Evolutionary conservation across 805 yeast genomes (phyloP), one percentile per base, ranked within the genome.

Genomic region (Metschnikowia corniflorae): DNA sequence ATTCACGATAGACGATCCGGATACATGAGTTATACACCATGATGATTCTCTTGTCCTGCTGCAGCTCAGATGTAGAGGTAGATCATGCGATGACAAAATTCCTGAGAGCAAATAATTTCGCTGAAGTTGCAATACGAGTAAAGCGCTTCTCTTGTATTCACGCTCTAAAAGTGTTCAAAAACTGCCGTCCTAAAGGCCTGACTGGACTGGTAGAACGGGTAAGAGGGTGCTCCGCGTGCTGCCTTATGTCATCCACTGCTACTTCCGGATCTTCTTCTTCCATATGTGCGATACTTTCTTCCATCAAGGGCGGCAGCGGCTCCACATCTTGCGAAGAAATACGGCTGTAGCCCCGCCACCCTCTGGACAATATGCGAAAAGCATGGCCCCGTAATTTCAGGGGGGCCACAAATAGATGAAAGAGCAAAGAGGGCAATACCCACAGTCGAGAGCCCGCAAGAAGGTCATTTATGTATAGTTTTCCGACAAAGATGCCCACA

Each of bases 111-210:
- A n/a, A n/a, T n/a, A n/a, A n/a, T n/a, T n/a, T n/a, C n/a, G n/a
- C n/a, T n/a, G n/a, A n/a, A n/a, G n/a, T n/a, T n/a, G n/a, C n/a
- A n/a, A n/a, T n/a, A n/a, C n/a, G n/a, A n/a, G n/a, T n/a, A n/a
- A n/a, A n/a, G n/a, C n/a, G n/a, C n/a, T n/a, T n/a, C n/a, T n/a
- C n/a, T n/a, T n/a, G n/a, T n/a, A n/a, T n/a, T 63, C 29, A 60
- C 59, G 46, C 61, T 3, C 15, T 13, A 47, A 80, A 78, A 0
- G 81, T 74, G 53, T 78, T 81, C 16, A 80, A 55, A 37, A 80
- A 68, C 48, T 78, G 85, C 16, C 74, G 66, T 2, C 82, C 78
- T 23, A 80, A 57, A 0, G 85, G 76, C 34, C 86, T 58, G 9
- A 70, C 75, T 0, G 85, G 85, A 13, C 79, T 78, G 39, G 76